Base-by-base conservation (phyloP, 371 early-diverging fungal species). In the Mucor lusitanicus region DNA sequence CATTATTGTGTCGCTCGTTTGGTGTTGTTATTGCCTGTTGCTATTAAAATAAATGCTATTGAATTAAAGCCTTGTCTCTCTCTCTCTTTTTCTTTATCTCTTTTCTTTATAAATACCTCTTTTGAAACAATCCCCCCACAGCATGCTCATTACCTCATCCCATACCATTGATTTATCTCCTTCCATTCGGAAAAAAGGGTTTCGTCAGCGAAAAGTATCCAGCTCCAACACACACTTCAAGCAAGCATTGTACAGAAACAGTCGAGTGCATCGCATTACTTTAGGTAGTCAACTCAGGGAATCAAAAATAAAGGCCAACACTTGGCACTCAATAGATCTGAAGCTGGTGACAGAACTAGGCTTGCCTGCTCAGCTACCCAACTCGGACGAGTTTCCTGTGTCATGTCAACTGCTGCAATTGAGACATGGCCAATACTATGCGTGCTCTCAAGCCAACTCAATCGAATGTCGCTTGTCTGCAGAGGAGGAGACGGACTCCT, bases 301-400 rank as follows among this genome's bases (percentile, higher is more conserved):
- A 42, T 42, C 39, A 39, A 59, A 39, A 8, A 13, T 59, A 17
- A 27, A 3, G 4, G 6, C 27, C n/a, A 27, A 25, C 42, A 13
- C 39, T 7, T 59, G 60, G 60, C 15, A 59, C 42, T 40, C 33
- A 7, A 11, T 59, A 2, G 40, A 42, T 32, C 19, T 59, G 15
- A 59, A 59, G 27, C 12, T 59, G 13, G 60, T 59, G 7, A 59
- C 60, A 40, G 60, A 59, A 42, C 25, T 59, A 7, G 60, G 60
- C 27, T 12, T 59, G 27, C 60, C 60, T 39, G 42, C 27, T 59
- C 60, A 59, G 6, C 25, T 59, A 25, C 60, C 60, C 6, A 33
- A 58, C 21, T 40, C 39, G 4, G 42, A 13, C 15, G 11, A 11
- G 11, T 40, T 59, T 42, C 60, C 60, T 17, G 44, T 59, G 6